These are phyloP conservation scores for Echinosophora koreensis DNA, from an alignment of 306 rosid species.

Conservation along the genomic window DNA sequence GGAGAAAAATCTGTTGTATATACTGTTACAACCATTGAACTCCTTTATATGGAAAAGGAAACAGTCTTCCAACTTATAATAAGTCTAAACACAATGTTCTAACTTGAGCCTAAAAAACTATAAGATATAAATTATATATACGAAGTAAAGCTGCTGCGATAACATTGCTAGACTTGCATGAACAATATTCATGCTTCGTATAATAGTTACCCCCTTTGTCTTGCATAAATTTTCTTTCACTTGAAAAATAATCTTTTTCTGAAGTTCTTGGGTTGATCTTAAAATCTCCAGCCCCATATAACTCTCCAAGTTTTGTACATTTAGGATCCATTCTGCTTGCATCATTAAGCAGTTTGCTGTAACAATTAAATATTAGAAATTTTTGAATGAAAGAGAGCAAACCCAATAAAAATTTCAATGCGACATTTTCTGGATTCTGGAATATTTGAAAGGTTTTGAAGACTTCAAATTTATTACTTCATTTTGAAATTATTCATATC, in stretches of 20 bases:
- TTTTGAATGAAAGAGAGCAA: not conserved
- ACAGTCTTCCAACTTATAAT: not conserved
- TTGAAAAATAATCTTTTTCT: not conserved
- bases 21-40: not conserved
- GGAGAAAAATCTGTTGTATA: not conserved
- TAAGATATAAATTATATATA: not conserved
- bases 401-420: not conserved
- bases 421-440: constrained; percentile 23
- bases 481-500: not conserved
- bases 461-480: constrained; percentile 10
- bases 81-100: not conserved
- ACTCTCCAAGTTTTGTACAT: not conserved
- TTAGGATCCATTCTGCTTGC: not conserved
- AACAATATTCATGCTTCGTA: not conserved
- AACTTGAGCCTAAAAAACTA: constrained; percentile 21
- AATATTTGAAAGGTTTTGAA: constrained; percentile 16
- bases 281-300: constrained; percentile 2
- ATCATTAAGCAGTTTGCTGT: not conserved
- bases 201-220: not conserved
- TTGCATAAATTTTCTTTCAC: not conserved
- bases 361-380: not conserved
- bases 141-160: not conserved
- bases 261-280: constrained; percentile 1
- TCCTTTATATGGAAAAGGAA: not conserved
- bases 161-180: constrained; percentile 1